Conservation (phyloP, 768 basidiomycete species). For the Panus rudis region DNA sequence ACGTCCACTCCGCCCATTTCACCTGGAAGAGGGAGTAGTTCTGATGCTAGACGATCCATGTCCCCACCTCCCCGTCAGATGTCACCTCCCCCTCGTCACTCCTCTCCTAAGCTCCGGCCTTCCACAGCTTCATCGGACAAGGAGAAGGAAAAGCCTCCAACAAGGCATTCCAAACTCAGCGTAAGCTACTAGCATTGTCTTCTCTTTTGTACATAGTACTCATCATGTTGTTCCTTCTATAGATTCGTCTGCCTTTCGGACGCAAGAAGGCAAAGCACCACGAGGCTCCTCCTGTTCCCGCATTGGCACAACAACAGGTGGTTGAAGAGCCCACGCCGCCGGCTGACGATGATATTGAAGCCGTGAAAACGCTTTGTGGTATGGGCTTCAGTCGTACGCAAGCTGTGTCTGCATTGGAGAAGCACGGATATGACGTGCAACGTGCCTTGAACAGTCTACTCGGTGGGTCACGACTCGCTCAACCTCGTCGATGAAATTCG, state of each 20-base stretch:
- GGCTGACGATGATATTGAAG: conserved; percentile 64
- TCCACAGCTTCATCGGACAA: conserved; percentile 55
- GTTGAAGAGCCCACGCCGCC: conserved; percentile 45
- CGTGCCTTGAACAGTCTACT: conserved; percentile 73
- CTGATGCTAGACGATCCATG: conserved; percentile 26
- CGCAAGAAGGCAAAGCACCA: conserved; percentile 65
- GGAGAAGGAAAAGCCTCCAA: conserved; percentile 38
- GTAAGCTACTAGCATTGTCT: conserved; percentile 38
- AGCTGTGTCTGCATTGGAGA: conserved; percentile 80
- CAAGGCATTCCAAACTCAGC: conserved; percentile 68
- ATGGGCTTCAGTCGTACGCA: conserved; percentile 90
- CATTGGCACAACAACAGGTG: conserved; percentile 28
- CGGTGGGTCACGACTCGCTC: too few relatives aligned
- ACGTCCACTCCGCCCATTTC: conserved; percentile 35
- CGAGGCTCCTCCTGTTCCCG: conserved; percentile 32
- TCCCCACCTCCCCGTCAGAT: conserved; percentile 42
- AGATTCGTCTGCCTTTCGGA: conserved; percentile 78
- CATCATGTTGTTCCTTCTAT: conserved; percentile 9
- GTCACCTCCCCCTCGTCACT: conserved; percentile 48
- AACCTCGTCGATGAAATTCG: too few relatives aligned
- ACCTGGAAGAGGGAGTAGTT: conserved; percentile 26
- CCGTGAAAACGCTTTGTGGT: conserved; percentile 70
- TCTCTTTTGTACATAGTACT: not conserved
- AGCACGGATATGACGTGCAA: conserved; percentile 74
- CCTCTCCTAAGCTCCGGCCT: conserved; percentile 51